A percentile compares a stretch with the other conserved stretches of the same genome.
These are phyloP conservation scores for Lactuca sativa DNA, from an alignment of 129 eudicot species.

Conservation along the genomic window DNA sequence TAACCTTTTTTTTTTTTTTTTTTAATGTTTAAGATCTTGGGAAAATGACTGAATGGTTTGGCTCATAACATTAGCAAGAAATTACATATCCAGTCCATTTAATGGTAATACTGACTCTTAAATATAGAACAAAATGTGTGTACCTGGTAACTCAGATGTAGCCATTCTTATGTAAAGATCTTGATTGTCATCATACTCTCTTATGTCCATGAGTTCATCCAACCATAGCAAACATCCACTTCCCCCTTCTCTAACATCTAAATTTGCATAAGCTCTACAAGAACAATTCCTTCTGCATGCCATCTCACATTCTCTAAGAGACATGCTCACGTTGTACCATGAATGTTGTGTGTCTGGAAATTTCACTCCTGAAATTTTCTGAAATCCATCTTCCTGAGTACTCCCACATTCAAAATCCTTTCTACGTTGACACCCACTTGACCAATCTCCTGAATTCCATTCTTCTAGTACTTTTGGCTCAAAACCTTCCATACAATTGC, in stretches of 20 bases:
- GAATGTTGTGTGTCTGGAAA: slow-evolving; percentile 11
- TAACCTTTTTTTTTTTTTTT: too few relatives aligned
- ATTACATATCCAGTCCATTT: too few relatives aligned
- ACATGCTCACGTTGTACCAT: slow-evolving; percentile 11
- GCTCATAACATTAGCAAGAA: too few relatives aligned
- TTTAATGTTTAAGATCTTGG: too few relatives aligned
- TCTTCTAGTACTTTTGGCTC: slow-evolving; percentile 1
- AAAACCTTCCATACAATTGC: slow-evolving; percentile 27
- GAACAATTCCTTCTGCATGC: background rate
- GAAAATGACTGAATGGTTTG: too few relatives aligned
- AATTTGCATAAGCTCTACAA: background rate
- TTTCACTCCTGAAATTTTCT: slow-evolving; percentile 1
- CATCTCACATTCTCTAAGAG: slow-evolving; percentile 7
- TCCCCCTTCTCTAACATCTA: background rate
- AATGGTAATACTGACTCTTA: too few relatives aligned
- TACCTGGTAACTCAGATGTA: background rate
- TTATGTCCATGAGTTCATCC: background rate
- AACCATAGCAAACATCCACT: slow-evolving; percentile 6
- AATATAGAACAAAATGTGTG: background rate
- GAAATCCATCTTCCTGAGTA: slow-evolving; percentile 12
- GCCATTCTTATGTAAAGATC: background rate
- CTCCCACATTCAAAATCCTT: slow-evolving; percentile 7
- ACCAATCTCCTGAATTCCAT: slow-evolving; percentile 21
- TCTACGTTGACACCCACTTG: slow-evolving; percentile 22
- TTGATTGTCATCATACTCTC: background rate